Percentiles rank a stretch among this genome's conserved stretches.
Evolutionary conservation across 78 protist species (phyloP).

Genomic region (Emiliania huxleyi): DNA sequence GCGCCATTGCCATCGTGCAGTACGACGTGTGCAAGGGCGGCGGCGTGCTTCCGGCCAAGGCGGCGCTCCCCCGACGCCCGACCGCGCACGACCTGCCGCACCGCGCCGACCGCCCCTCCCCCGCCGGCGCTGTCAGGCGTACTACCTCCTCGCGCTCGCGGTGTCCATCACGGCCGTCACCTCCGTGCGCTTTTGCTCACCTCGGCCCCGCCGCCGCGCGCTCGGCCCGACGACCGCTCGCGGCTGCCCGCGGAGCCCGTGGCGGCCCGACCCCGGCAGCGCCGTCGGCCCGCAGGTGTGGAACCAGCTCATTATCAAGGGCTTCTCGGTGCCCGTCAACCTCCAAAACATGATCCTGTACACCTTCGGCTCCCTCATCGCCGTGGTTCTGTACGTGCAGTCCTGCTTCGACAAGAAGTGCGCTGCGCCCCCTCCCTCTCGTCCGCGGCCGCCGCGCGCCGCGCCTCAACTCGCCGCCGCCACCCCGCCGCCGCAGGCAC

Average conservation of each 20-base stretch:
- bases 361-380: not conserved
- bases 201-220: no score
- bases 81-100: no score
- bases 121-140: not conserved
- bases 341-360: conserved; percentile 4
- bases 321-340: not conserved
- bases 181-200: no score
- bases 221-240: no score
- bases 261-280: no score
- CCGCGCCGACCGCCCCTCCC: not conserved
- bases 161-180: not conserved
- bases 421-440: no score
- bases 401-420: not conserved
- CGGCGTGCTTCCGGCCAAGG: not conserved
- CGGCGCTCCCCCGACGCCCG: no score
- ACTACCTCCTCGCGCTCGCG: not conserved
- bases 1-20: not conserved
- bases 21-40: not conserved
- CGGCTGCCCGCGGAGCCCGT: no score
- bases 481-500: no score
- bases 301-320: conserved; percentile 16
- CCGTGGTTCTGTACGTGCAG: not conserved
- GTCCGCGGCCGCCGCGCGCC: no score
- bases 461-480: no score
- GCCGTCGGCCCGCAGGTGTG: no score